Base-by-base conservation (phyloP, 805 yeast species). In the Candida endomychidarum region DNA sequence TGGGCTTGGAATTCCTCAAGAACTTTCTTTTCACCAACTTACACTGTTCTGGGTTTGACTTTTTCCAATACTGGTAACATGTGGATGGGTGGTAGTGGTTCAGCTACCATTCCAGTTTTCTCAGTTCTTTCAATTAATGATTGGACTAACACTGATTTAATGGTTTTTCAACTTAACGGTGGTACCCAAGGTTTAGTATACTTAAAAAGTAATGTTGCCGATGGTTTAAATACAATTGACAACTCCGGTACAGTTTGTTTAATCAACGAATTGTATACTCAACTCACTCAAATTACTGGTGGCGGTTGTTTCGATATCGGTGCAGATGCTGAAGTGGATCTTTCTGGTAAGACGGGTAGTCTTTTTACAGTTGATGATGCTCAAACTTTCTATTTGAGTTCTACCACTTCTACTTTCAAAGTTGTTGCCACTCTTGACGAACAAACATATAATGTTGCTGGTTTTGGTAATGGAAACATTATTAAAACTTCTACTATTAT, bases 201-300 rank as follows among this genome's bases (percentile, higher is more conserved):
- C 8, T 49, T 56, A 22, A 48, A 48, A 8, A 30, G 22, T 8
- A 10, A 24, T 26, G 22, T 32, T 26, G 16, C 41, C 12, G 31
- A 30, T 4, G 34, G 34, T 12, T 33, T 28, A 16, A 29, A 25
- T 12, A 12, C 8, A 14, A 47, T 45, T 18, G 37, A 40, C 3
- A 58, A 58, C 33, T 21, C 47, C 27, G 63, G 63, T 37, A 47
- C 48, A 16, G 54, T 58, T 35, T 60, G 65, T 50, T 51, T 61
- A 29, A 23, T 42, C 36, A 58, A 54, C 28, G 43, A 49, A 21
- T 35, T 34, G 2, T 61, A 53, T 42, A 34, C 36, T n/a, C 65
- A 60, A 45, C 41, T 51, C 1, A 48, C 57, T 12, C 31, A 29
- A 16, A 49, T 61, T 27, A 6, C 19, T 3, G 66, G 66, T 18